A percentile compares a stretch with the other conserved stretches of the same genome.
Evolutionary conservation across 495 filamentous ascomycete species (phyloP).

Genomic region (Penicillium nucicola): DNA sequence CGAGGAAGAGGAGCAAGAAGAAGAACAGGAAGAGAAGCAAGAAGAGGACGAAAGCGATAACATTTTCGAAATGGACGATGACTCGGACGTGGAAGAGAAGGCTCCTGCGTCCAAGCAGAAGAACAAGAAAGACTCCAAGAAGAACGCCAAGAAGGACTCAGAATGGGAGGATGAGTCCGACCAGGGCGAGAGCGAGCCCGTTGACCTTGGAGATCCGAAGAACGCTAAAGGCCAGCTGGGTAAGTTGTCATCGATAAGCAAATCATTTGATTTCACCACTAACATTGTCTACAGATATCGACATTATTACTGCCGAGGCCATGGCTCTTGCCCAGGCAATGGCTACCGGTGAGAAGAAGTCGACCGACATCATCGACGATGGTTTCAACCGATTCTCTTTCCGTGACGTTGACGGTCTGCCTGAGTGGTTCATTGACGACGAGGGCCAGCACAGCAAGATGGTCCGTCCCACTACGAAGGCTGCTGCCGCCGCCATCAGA

Average conservation of each 20-base stretch:
- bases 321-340: slow-evolving; percentile 97
- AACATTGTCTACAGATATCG: slow-evolving; percentile 64
- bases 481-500: slow-evolving; percentile 87
- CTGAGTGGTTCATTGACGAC: slow-evolving; percentile 97
- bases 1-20: slow-evolving; percentile 37
- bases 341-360: slow-evolving; percentile 78
- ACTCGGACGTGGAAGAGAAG: slow-evolving; percentile 12
- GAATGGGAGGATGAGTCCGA: slow-evolving; percentile 50
- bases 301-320: slow-evolving; percentile 97
- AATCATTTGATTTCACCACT: slow-evolving; percentile 13
- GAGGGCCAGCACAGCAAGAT: slow-evolving; percentile 79
- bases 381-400: slow-evolving; percentile 90
- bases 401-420: slow-evolving; percentile 88
- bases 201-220: slow-evolving; percentile 62
- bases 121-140: slow-evolving; percentile 15
- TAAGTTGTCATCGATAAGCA: slow-evolving; percentile 36
- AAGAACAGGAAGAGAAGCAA: slow-evolving; percentile 33
- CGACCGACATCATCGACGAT: slow-evolving; percentile 77
- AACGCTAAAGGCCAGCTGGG: slow-evolving; percentile 67
- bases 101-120: slow-evolving; percentile 8
- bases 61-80: slow-evolving; percentile 22
- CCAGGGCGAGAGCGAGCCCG: slow-evolving; percentile 54
- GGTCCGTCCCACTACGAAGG: slow-evolving; percentile 83
- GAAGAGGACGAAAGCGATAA: slow-evolving; percentile 45
- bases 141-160: slow-evolving; percentile 53